These are phyloP conservation scores for Tylopilus rubrobrunneus DNA, from an alignment of 768 basidiomycete genomes.

Conservation along the genomic window DNA sequence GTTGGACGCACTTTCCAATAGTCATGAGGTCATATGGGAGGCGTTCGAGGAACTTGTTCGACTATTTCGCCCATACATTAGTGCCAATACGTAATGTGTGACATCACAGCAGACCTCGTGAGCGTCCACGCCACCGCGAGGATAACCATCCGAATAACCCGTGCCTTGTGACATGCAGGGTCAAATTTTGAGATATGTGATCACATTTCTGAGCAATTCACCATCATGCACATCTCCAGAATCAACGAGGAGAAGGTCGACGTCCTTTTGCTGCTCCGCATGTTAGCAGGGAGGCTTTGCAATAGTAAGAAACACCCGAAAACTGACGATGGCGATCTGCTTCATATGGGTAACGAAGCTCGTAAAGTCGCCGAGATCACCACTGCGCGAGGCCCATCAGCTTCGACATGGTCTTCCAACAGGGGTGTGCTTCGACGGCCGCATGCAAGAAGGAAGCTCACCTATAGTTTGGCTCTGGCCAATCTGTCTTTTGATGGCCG, in stretches of 20 bases:
- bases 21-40: constrained; percentile 80
- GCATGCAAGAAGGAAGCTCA: constrained; percentile 21
- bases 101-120: constrained; percentile 69
- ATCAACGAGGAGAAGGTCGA: constrained; percentile 83
- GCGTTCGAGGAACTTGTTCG: constrained; percentile 69
- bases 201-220: constrained; percentile 3
- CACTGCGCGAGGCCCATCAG: constrained; percentile 28
- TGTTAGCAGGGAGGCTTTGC: background rate
- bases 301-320: background rate
- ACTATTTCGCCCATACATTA: constrained; percentile 33
- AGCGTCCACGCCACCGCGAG: constrained; percentile 64
- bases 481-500: constrained; percentile 73
- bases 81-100: background rate
- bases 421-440: background rate
- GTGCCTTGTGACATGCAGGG: constrained; percentile 45
- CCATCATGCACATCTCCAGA: constrained; percentile 79
- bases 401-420: background rate
- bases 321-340: constrained; percentile 53
- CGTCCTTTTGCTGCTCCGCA: constrained; percentile 51
- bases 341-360: constrained; percentile 88
- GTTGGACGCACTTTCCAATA: constrained; percentile 74
- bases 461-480: constrained; percentile 77
- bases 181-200: background rate
- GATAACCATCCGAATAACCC: constrained; percentile 74
- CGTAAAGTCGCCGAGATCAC: constrained; percentile 74